Evolutionary conservation across 306 rosid species (phyloP).

Genomic region (cucumber (Cucumis sativus)): DNA sequence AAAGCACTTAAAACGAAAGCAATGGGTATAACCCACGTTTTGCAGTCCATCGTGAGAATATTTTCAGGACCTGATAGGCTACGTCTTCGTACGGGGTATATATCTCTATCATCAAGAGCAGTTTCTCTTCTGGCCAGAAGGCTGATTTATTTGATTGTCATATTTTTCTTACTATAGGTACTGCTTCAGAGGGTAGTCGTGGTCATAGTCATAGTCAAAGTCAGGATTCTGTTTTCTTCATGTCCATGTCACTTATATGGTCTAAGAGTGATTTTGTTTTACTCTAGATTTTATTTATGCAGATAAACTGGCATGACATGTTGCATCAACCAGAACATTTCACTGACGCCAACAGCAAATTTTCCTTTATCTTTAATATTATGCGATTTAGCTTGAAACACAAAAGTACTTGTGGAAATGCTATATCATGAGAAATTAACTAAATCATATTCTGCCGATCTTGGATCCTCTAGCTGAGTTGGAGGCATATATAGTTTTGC

Average conservation of each 20-base stretch:
- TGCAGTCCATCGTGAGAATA: constrained; percentile 52
- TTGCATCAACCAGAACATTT: neutral
- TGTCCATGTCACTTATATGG: neutral
- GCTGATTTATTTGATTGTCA: neutral
- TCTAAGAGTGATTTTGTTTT: neutral
- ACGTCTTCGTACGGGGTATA: constrained; percentile 54
- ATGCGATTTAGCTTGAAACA: neutral
- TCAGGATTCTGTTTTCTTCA: neutral
- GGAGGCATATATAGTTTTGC: neutral
- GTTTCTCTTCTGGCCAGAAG: neutral
- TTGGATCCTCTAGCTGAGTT: neutral
- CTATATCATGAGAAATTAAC: neutral
- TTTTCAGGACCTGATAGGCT: constrained; percentile 73
- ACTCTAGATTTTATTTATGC: neutral
- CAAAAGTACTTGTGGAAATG: neutral
- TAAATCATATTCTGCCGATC: neutral
- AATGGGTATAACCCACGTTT: constrained; percentile 65
- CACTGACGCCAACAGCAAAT: neutral
- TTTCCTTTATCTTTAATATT: neutral
- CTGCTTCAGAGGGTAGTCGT: neutral
- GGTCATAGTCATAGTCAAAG: neutral
- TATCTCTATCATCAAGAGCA: neutral
- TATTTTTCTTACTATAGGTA: neutral
- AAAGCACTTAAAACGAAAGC: constrained; percentile 82
- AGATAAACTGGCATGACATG: neutral